Base-by-base conservation (phyloP, 129 eudicot genomes). In the Logfia minima region DNA sequence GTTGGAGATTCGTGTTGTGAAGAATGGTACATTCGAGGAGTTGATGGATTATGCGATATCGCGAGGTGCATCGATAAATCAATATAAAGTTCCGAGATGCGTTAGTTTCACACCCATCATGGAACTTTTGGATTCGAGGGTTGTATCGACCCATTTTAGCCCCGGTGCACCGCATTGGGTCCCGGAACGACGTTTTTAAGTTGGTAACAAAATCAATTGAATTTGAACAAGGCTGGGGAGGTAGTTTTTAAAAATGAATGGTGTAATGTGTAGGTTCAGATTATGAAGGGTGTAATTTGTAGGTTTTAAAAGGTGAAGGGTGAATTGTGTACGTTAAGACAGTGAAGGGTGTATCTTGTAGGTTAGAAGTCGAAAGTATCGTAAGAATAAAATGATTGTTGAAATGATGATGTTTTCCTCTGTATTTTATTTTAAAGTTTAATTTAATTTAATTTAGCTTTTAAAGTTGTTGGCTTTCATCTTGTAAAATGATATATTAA, bases 41-140 rank as follows among this genome's bases (percentile, higher is more conserved):
- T 80, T 87, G 5, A 87, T 87, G 92, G 92, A 87, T 26, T 87
- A 76, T 35, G 92, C 92, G 2, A 88, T 88, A 39, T 80, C 89
- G 1, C 77, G 85, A 67, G 92, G 92, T 0, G 92, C 92, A 3
- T 88, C 92, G 4, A 88, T 88, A 16, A 88, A 88, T 77, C 92
- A 88, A 71, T 88, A 88, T 71, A 88, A 88, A 67, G 85, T 87
- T 26, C 92, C 92, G 0, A 75, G 92, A 56, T 85, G 89, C 71
- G 92, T 88, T 60, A 88, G 77, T 22, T 88, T 68, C 66, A 85
- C 85, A 18, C 92, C 92, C 16, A 85, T 85, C 19, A 78, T 88
- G 71, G 89, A 88, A 72, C 88, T 88, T 82, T 1, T 88, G 23
- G 85, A 83, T 76, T 85, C 89, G 1, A 71, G 86, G 79, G 89